Evolutionary conservation across 768 basidiomycete species (phyloP).

Genomic region (Tulasnella sp.): DNA sequence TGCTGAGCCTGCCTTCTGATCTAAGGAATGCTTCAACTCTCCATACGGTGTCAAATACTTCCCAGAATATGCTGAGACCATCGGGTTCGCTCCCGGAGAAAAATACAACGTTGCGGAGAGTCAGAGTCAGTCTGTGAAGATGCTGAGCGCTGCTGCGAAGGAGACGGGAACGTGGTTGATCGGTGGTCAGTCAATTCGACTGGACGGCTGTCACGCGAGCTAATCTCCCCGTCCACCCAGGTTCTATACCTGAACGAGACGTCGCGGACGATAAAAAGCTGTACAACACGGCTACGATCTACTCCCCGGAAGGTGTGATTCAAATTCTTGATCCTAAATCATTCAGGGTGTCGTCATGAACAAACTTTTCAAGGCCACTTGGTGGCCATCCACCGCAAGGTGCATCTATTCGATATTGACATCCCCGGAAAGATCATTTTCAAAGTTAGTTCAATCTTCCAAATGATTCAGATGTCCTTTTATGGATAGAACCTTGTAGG

Average conservation of each 20-base stretch:
- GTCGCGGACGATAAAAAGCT: conserved; percentile 44
- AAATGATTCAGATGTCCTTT: not conserved
- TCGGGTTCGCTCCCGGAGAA: conserved; percentile 49
- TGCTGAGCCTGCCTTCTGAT: not conserved
- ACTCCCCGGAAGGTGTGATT: conserved; percentile 59
- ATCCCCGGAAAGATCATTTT: conserved; percentile 87
- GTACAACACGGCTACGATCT: conserved; percentile 91
- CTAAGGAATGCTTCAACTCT: conserved; percentile 80
- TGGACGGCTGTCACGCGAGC: not conserved
- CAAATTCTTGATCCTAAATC: not conserved
- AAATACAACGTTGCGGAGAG: conserved; percentile 46
- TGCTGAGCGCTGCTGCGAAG: conserved; percentile 73
- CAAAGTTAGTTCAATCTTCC: conserved; percentile 42
- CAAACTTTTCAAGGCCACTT: conserved; percentile 50
- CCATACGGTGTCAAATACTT: conserved; percentile 76
- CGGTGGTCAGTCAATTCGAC: conserved; percentile 47
- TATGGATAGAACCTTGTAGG: conserved; percentile 36
- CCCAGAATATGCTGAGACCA: conserved; percentile 71
- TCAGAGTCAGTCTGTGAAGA: conserved; percentile 65
- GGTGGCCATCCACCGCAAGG: conserved; percentile 81
- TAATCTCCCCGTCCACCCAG: conserved; percentile 33
- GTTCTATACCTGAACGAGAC: conserved; percentile 87
- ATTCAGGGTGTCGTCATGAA: not conserved
- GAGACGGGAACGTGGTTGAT: conserved; percentile 79
- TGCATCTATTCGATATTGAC: conserved; percentile 96